These are phyloP conservation scores for Cyathus striatus DNA, from an alignment of 768 basidiomycete species.

Conservation along the genomic window DNA sequence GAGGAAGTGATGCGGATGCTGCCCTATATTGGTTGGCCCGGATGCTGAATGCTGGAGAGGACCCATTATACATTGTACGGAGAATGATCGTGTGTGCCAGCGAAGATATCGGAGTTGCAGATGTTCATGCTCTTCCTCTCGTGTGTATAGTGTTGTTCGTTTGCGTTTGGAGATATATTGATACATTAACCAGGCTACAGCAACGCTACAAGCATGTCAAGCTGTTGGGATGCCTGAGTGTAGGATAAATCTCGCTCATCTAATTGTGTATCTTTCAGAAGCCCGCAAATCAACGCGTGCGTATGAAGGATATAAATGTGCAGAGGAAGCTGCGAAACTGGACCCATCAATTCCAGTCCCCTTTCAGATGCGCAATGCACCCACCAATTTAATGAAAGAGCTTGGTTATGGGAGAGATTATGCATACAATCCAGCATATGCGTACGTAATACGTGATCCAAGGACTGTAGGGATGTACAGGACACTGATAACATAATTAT, in stretches of 20 bases:
- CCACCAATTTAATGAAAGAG: slow-evolving; percentile 64
- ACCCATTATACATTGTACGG: slow-evolving; percentile 72
- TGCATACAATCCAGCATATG: slow-evolving; percentile 55
- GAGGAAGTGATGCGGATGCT: slow-evolving; percentile 71
- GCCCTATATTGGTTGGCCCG: slow-evolving; percentile 88
- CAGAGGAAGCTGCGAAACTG: slow-evolving; percentile 54
- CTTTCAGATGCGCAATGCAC: slow-evolving; percentile 70
- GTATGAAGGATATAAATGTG: slow-evolving; percentile 72
- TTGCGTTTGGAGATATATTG: too few species aligned
- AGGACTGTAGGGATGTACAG: slow-evolving; percentile 7
- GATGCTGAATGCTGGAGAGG: slow-evolving; percentile 78
- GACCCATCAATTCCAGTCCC: slow-evolving; percentile 60
- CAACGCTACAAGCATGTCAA: slow-evolving; percentile 61
- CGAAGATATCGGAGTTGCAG: slow-evolving; percentile 82
- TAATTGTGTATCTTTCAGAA: slow-evolving; percentile 75
- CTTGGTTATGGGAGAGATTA: slow-evolving; percentile 66
- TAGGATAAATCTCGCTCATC: slow-evolving; percentile 72
- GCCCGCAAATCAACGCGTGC: slow-evolving; percentile 77
- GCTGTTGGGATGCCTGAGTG: slow-evolving; percentile 80
- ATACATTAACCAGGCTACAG: slow-evolving; percentile 57
- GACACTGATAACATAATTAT: slow-evolving; percentile 2
- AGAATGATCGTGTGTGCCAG: slow-evolving; percentile 77
- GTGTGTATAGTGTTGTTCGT: slow-evolving; percentile 32
- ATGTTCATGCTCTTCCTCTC: slow-evolving; percentile 70
- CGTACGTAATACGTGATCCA: slow-evolving; percentile 23